Evolutionary conservation across 2,329 filamentous ascomycete species (phyloP), one percentile per base, ranked within the genome.

Genomic region (Microdochium nivale): DNA sequence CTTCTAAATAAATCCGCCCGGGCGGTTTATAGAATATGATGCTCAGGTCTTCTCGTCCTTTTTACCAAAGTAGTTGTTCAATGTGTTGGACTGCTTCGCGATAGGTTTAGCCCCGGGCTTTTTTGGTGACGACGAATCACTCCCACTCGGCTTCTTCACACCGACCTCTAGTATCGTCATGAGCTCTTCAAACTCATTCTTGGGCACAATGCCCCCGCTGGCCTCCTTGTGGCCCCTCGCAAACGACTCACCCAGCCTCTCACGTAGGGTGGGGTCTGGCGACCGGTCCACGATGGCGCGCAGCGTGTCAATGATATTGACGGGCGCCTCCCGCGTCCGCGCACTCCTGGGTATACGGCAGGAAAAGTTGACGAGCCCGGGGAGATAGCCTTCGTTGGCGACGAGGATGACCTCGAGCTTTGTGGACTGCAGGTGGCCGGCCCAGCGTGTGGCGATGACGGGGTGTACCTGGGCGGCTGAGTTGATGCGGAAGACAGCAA

Each of bases 221-320:
- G 83, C 84, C 59, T 86, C 82, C 54, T 82, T 84, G 55, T 87
- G 84, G 0, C 84, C 84, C 50, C 78, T 72, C 0, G 83, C 84
- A 59, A 87, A 87, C 25, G 75, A 81, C 48, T 82, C 76, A 0
- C 84, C 83, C 11, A 86, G 60, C 14, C 81, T 65, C 51, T 77
- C 69, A 3, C 65, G 59, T 51, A 72, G 54, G 3, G 66, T 71
- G 30, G 65, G 60, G 32, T 70, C 67, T 11, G 66, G 65, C 19
- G 68, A 69, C 16, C 58, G 60, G 33, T 68, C 67, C 27, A 79
- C 83, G 44, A 81, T 74, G 1, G 63, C 70, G 58, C 74, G 72
- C 25, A 87, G 59, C 2, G 73, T 75, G 57, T 78, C 72, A 50
- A 86, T 86, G 51, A 86, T 84, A 53, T 86, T 78, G 10, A 86